phyloP scores from a whole-genome alignment of 225 moss, liverwort and hornwort genomes.

The Pleurozium schreberi region DNA sequence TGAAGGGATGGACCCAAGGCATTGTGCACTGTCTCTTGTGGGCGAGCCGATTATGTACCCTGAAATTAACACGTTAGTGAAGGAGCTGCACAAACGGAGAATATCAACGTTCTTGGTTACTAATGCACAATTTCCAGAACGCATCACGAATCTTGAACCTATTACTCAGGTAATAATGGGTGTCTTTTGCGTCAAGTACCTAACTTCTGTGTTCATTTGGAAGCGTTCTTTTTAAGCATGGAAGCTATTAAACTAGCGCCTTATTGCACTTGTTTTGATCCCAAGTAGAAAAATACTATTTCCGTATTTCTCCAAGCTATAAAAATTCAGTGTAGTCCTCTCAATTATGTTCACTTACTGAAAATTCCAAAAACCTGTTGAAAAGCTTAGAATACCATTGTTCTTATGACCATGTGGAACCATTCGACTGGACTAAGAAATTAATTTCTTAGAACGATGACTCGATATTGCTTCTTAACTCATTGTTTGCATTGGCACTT shows the following conservation, averaged over 20 bases:
- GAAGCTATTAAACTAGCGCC: background rate
- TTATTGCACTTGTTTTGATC: background rate
- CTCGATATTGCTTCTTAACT: background rate
- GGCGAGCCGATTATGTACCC: constrained; percentile 99
- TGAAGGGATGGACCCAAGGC: constrained; percentile 90
- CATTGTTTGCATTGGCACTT: background rate
- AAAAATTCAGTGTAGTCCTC: background rate
- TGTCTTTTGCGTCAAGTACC: background rate
- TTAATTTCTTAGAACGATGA: background rate
- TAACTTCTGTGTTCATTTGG: background rate
- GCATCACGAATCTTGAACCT: constrained; percentile 63
- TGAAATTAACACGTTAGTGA: constrained; percentile 86
- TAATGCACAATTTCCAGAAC: constrained; percentile 96
- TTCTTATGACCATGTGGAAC: background rate
- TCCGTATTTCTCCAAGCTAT: background rate
- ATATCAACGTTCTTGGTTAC: constrained; percentile 92
- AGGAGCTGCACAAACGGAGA: constrained; percentile 73
- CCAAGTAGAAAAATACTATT: background rate
- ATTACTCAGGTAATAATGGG: constrained; percentile 60
- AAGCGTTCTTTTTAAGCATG: background rate
- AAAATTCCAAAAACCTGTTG: background rate
- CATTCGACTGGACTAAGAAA: background rate
- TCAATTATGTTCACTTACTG: background rate
- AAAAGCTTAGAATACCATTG: background rate
- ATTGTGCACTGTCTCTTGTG: constrained; percentile 94